Conservation (phyloP, 176 grass and related monocot species). For the Panicum miliaceum region DNA sequence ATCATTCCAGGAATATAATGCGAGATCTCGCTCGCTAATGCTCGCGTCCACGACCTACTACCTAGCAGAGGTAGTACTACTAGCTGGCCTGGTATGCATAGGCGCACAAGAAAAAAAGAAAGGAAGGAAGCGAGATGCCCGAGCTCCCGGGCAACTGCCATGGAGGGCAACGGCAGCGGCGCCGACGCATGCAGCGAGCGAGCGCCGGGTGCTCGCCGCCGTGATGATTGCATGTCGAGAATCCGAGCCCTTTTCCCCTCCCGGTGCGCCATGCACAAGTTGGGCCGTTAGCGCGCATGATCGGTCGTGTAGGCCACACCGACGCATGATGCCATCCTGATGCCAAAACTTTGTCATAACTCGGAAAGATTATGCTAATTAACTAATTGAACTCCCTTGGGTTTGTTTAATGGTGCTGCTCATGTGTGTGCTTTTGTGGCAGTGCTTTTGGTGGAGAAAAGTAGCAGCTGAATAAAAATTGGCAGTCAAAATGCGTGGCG, state of each 20-base stretch:
- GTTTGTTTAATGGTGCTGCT: neutral
- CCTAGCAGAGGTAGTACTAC: neutral
- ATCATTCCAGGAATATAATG: conserved; percentile 44
- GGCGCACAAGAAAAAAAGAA: neutral
- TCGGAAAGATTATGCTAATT: neutral
- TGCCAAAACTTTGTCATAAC: conserved; percentile 53
- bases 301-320: conserved; percentile 37
- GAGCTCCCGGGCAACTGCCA: conserved; percentile 34
- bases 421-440: conserved; percentile 1
- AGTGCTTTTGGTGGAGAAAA: neutral
- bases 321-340: conserved; percentile 58
- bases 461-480: neutral
- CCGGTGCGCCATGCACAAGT: conserved; percentile 48
- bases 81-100: neutral
- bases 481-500: neutral
- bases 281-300: conserved; percentile 48
- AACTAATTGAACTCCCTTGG: neutral
- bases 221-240: conserved; percentile 48
- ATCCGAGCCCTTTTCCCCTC: neutral
- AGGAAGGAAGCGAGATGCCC: neutral
- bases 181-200: conserved; percentile 31
- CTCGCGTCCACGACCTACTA: conserved; percentile 23
- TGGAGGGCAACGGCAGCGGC: conserved; percentile 26
- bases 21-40: neutral
- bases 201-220: conserved; percentile 43